Conservation (phyloP, 176 grass and related monocot species). For the Lolium rigidum region DNA sequence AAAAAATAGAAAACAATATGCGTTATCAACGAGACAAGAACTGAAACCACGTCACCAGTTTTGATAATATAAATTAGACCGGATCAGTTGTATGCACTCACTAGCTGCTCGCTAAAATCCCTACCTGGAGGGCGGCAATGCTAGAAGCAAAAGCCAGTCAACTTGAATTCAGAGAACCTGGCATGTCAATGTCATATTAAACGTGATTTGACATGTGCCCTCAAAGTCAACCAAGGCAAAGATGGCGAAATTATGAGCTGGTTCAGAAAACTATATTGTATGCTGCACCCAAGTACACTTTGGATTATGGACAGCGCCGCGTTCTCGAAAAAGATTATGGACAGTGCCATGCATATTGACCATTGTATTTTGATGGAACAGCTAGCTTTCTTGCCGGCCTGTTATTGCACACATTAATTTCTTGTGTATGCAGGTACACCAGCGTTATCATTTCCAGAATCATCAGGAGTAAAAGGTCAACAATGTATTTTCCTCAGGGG, state of each 20-base stretch:
- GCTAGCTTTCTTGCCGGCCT: conserved; percentile 42
- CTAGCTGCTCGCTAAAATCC: background rate
- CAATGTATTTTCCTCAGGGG: too few relatives aligned
- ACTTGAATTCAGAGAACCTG: conserved; percentile 36
- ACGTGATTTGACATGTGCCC: conserved; percentile 39
- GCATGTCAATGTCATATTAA: conserved; percentile 43
- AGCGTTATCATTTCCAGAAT: conserved; percentile 52
- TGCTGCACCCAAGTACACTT: conserved; percentile 4
- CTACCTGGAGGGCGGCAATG: background rate
- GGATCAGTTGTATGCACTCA: background rate
- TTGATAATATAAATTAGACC: background rate
- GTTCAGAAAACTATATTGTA: conserved; percentile 14
- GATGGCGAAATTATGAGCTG: conserved; percentile 31
- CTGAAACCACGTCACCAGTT: background rate
- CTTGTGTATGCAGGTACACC: background rate
- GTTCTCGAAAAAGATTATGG: conserved; percentile 36
- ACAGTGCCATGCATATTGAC: conserved; percentile 40
- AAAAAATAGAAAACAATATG: background rate
- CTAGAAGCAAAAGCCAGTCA: conserved; percentile 10
- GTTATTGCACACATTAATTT: conserved; percentile 27
- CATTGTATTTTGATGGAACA: conserved; percentile 46
- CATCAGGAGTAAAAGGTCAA: conserved; percentile 1
- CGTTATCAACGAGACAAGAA: background rate
- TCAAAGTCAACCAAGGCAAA: conserved; percentile 31
- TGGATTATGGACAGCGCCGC: background rate